Conservation (phyloP, 345 rosid genomes). For the Bruguiera parviflora region DNA sequence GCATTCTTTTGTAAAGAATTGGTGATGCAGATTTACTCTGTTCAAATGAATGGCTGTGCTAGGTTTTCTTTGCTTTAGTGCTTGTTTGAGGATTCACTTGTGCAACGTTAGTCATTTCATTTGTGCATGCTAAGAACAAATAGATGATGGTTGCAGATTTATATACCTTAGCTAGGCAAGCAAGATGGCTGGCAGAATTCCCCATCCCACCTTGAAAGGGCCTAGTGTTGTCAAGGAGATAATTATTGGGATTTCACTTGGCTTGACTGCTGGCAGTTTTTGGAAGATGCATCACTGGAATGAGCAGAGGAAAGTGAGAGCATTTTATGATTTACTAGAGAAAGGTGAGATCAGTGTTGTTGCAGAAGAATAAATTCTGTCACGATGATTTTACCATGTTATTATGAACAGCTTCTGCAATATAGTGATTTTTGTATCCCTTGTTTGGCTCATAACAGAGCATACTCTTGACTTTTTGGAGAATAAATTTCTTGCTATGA, state of each 20-base stretch:
- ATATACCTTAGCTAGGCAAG: conserved; percentile 15
- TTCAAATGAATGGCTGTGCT: background rate
- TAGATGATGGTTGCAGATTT: conserved; percentile 12
- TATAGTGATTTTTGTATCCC: background rate
- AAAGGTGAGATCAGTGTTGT: conserved; percentile 91
- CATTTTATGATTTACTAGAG: conserved; percentile 85
- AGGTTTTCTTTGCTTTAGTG: background rate
- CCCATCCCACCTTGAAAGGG: conserved; percentile 86
- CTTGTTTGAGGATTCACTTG: background rate
- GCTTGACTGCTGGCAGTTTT: conserved; percentile 67
- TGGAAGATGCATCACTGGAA: conserved; percentile 99
- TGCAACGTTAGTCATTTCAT: background rate
- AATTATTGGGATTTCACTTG: conserved; percentile 56
- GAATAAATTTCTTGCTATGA: conserved; percentile 10
- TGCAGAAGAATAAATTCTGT: conserved; percentile 49
- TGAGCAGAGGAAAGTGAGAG: conserved; percentile 84
- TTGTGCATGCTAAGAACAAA: background rate
- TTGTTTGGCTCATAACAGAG: conserved; percentile 5
- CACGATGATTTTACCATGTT: background rate
- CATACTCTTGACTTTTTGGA: background rate
- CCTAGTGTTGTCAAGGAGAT: conserved; percentile 91
- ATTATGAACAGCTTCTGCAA: conserved; percentile 2
- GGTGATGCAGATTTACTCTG: background rate
- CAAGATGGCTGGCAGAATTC: conserved; percentile 68
- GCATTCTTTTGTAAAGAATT: background rate